phyloP scores from a whole-genome alignment of 2,329 filamentous ascomycete species.

The Chrysoporthe austroafricana region DNA sequence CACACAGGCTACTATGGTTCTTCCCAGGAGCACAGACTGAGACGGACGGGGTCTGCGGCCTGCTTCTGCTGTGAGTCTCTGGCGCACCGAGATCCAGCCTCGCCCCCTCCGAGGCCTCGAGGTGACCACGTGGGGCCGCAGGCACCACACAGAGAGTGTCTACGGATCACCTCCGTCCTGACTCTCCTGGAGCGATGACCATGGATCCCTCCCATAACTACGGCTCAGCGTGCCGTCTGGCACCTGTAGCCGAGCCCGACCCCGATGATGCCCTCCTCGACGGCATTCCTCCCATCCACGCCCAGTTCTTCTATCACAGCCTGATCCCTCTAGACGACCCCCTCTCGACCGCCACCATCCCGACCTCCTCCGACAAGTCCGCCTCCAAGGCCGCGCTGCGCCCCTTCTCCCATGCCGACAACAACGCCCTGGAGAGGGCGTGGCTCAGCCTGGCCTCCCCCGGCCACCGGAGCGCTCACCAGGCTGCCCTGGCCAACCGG shows the following conservation, averaged over 20 bases:
- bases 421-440: constrained; percentile 75
- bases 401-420: constrained; percentile 80
- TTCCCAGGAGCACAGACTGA: not conserved
- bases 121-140: not conserved
- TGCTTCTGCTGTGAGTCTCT: not conserved
- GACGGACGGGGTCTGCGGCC: not conserved
- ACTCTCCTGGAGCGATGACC: not conserved
- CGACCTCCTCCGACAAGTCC: constrained; percentile 54
- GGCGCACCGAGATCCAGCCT: not conserved
- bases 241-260: constrained; percentile 48
- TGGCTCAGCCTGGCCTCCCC: constrained; percentile 67
- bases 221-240: constrained; percentile 61
- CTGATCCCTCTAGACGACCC: constrained; percentile 85
- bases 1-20: constrained; percentile 1
- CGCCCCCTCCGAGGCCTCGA: not conserved
- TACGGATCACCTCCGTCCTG: not conserved
- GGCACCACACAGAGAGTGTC: not conserved
- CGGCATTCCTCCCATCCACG: constrained; percentile 61
- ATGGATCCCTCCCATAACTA: constrained; percentile 51
- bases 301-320: constrained; percentile 87
- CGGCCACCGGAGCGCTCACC: constrained; percentile 53
- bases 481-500: constrained; percentile 40
- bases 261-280: constrained; percentile 41
- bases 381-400: constrained; percentile 65
- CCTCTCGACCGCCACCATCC: constrained; percentile 66